These are phyloP conservation scores for Nothopassalora personata DNA, from an alignment of 2,329 filamentous ascomycete species.

Conservation along the genomic window DNA sequence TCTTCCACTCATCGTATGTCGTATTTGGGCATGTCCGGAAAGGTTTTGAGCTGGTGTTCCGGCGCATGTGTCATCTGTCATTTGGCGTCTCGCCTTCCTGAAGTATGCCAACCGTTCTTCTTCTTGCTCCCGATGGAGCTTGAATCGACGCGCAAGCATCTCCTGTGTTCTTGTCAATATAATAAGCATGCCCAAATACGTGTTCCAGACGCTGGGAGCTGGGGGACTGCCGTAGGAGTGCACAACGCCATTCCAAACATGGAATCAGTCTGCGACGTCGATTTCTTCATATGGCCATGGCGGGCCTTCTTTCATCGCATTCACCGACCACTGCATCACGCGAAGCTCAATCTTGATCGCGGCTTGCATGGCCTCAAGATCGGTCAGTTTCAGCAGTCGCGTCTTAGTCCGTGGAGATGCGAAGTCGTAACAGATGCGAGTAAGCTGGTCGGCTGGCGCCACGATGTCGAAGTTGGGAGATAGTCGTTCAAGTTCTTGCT, in stretches of 20 bases:
- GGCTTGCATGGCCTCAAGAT: constrained; percentile 20
- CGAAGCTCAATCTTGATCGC: constrained; percentile 23
- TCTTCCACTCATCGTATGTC: no score
- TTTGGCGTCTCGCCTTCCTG: constrained; percentile 24
- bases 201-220: constrained; percentile 25
- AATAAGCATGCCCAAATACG: constrained; percentile 26
- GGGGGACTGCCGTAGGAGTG: constrained; percentile 22
- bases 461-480: constrained; percentile 7
- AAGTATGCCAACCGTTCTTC: constrained; percentile 24
- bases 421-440: constrained; percentile 24
- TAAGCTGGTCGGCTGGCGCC: constrained; percentile 23
- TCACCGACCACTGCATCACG: constrained; percentile 27
- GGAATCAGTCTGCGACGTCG: constrained; percentile 25
- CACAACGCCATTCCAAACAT: constrained; percentile 30
- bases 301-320: constrained; percentile 13
- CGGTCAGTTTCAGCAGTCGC: constrained; percentile 12
- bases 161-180: constrained; percentile 29
- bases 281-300: constrained; percentile 27
- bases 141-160: constrained; percentile 20
- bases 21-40: not conserved
- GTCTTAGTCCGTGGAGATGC: constrained; percentile 21
- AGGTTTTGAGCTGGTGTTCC: constrained; percentile 18
- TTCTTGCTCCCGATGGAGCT: constrained; percentile 11
- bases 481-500: constrained; percentile 21
- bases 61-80: constrained; percentile 31